phyloP scores from a whole-genome alignment of 2,329 filamentous ascomycete species.

The Ophiostoma ulmi region DNA sequence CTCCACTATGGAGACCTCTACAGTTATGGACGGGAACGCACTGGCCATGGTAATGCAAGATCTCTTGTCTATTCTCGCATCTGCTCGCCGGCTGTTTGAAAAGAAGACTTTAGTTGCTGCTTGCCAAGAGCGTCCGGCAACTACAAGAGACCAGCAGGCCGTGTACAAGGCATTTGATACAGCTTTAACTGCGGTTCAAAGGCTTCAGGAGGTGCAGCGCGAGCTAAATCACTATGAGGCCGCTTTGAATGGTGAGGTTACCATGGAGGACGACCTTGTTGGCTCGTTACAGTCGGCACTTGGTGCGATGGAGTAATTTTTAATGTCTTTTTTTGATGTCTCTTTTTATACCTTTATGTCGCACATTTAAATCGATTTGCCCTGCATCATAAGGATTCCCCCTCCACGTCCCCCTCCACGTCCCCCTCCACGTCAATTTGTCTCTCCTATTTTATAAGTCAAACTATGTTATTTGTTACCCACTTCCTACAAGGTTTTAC shows the following conservation, averaged over 20 bases:
- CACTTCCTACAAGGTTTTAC: too few relatives aligned
- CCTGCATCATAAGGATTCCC: too few relatives aligned
- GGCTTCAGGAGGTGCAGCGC: not conserved
- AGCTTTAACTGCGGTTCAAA: not conserved
- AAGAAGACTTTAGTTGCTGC: not conserved
- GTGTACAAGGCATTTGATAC: not conserved
- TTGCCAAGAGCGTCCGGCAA: not conserved
- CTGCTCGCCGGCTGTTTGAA: not conserved
- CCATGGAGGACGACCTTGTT: not conserved
- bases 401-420: too few relatives aligned
- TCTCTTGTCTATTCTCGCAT: not conserved
- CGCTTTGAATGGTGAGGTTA: not conserved
- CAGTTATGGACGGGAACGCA: not conserved
- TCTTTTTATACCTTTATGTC: too few relatives aligned
- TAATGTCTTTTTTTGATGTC: too few relatives aligned
- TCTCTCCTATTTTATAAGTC: too few relatives aligned
- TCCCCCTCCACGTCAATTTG: too few relatives aligned
- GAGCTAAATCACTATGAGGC: not conserved
- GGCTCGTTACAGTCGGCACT: not conserved
- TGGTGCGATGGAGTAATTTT: not conserved
- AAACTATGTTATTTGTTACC: too few relatives aligned
- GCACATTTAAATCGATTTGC: too few relatives aligned
- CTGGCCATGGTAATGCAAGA: not conserved
- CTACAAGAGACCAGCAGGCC: not conserved
- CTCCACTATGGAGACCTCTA: not conserved